Conservation (phyloP, 345 rosid genomes). For the Mangifera indica region DNA sequence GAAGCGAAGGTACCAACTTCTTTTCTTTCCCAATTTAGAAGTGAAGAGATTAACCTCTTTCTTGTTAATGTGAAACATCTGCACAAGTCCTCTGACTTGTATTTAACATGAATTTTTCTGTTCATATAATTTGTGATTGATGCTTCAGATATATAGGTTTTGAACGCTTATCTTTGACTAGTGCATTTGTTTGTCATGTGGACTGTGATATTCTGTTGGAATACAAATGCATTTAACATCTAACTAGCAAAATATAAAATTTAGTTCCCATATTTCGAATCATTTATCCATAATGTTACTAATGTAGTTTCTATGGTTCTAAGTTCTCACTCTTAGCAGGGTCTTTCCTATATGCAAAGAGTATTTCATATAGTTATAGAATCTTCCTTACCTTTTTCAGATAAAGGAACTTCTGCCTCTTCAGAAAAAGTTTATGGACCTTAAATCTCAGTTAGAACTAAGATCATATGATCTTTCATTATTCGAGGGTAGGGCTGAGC, state of each 20-base stretch:
- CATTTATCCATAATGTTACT: neutral
- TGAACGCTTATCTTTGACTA: neutral
- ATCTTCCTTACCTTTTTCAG: conserved; percentile 36
- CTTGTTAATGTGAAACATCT: neutral
- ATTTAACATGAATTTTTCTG: neutral
- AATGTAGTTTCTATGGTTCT: neutral
- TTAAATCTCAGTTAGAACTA: conserved; percentile 76
- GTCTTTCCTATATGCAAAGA: neutral
- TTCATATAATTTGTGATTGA: neutral
- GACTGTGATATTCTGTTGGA: neutral
- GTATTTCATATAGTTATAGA: neutral
- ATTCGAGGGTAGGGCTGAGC: conserved; percentile 87
- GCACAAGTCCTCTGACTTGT: neutral
- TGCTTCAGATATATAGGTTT: neutral
- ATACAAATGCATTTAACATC: neutral
- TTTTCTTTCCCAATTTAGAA: neutral
- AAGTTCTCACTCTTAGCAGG: neutral
- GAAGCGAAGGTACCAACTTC: conserved; percentile 60
- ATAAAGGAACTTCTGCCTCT: conserved; percentile 71
- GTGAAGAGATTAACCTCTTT: neutral
- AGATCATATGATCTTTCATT: conserved; percentile 84
- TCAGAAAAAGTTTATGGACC: conserved; percentile 66
- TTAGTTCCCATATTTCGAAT: neutral
- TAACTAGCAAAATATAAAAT: neutral
- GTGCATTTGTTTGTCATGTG: conserved; percentile 3